Percentiles rank a stretch among this genome's conserved stretches.
phyloP scores from a whole-genome alignment of 495 filamentous ascomycete genomes.

The Penicillium taxi region DNA sequence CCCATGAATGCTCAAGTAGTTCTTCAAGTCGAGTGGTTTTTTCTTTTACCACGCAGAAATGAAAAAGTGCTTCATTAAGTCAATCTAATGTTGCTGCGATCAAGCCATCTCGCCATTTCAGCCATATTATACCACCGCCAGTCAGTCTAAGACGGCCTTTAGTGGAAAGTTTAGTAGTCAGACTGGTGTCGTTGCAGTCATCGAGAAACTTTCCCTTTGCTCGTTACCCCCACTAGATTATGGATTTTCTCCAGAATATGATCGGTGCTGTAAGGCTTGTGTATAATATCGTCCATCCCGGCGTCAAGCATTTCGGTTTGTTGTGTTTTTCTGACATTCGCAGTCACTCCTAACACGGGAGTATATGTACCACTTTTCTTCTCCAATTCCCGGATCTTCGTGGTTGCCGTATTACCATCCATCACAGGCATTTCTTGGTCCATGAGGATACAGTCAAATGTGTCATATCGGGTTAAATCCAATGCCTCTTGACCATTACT shows the following conservation, averaged over 20 bases:
- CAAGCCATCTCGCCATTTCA: too few species aligned
- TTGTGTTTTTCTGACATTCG: slow-evolving; percentile 64
- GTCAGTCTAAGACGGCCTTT: too few species aligned
- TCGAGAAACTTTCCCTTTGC: too few species aligned
- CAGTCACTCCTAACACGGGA: slow-evolving; percentile 71
- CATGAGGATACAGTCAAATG: slow-evolving; percentile 59
- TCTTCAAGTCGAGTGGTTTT: too few species aligned
- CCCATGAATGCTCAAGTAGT: too few species aligned
- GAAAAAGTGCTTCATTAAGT: too few species aligned
- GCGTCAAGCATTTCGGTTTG: slow-evolving; percentile 54
- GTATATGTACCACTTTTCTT: slow-evolving; percentile 41
- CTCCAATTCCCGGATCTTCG: slow-evolving; percentile 58
- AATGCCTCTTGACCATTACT: slow-evolving; percentile 73
- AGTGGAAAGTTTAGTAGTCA: too few species aligned
- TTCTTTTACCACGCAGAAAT: too few species aligned
- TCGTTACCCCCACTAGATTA: background rate
- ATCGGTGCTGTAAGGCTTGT: slow-evolving; percentile 69
- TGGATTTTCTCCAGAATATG: slow-evolving; percentile 63
- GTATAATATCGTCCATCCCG: slow-evolving; percentile 75
- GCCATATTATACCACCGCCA: too few species aligned
- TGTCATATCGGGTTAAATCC: slow-evolving; percentile 28
- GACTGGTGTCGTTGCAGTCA: too few species aligned
- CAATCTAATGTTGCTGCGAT: too few species aligned
- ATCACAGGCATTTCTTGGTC: slow-evolving; percentile 84
- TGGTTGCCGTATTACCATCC: slow-evolving; percentile 65